phyloP scores from a whole-genome alignment of 495 filamentous ascomycete species.

The Neurospora tetrasperma region DNA sequence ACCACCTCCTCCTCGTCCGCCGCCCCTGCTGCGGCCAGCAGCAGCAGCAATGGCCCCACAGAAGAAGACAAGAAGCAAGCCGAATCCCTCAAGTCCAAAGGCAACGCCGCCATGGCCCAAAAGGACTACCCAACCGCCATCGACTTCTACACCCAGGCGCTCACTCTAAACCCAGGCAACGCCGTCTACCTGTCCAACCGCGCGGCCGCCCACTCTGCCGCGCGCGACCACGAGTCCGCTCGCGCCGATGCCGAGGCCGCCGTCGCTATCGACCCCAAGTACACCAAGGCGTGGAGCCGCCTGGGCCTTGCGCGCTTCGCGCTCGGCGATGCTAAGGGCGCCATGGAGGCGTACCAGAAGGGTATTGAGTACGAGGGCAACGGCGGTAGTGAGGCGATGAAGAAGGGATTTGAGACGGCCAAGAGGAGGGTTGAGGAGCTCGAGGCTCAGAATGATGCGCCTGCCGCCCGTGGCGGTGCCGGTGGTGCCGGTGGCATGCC shows the following conservation, averaged over 20 bases:
- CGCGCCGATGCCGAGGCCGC: slow-evolving; percentile 81
- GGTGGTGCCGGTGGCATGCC: slow-evolving; percentile 30
- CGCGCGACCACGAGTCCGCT: slow-evolving; percentile 70
- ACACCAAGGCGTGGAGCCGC: slow-evolving; percentile 92
- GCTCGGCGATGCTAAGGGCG: slow-evolving; percentile 76
- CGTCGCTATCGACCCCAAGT: slow-evolving; percentile 73
- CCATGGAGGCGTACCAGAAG: slow-evolving; percentile 88
- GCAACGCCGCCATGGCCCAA: slow-evolving; percentile 85
- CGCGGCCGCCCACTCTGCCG: slow-evolving; percentile 78
- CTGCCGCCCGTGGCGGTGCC: slow-evolving; percentile 29
- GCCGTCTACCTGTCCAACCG: slow-evolving; percentile 97
- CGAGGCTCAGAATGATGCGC: slow-evolving; percentile 32
- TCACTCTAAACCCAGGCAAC: slow-evolving; percentile 71
- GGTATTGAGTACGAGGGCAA: slow-evolving; percentile 92
- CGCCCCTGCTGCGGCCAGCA: not conserved
- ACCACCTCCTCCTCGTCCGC: slow-evolving; percentile 15
- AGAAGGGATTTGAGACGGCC: slow-evolving; percentile 87
- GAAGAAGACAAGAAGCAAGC: slow-evolving; percentile 55
- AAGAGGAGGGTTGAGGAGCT: slow-evolving; percentile 72
- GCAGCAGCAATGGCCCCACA: slow-evolving; percentile 24
- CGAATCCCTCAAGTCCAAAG: slow-evolving; percentile 78
- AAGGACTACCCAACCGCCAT: slow-evolving; percentile 81
- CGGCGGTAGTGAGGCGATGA: slow-evolving; percentile 81
- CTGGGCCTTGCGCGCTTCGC: slow-evolving; percentile 85
- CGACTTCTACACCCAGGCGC: slow-evolving; percentile 72